These are phyloP conservation scores for Laetiporus sulphureus DNA, from an alignment of 1,284 basidiomycete species.

Conservation along the genomic window DNA sequence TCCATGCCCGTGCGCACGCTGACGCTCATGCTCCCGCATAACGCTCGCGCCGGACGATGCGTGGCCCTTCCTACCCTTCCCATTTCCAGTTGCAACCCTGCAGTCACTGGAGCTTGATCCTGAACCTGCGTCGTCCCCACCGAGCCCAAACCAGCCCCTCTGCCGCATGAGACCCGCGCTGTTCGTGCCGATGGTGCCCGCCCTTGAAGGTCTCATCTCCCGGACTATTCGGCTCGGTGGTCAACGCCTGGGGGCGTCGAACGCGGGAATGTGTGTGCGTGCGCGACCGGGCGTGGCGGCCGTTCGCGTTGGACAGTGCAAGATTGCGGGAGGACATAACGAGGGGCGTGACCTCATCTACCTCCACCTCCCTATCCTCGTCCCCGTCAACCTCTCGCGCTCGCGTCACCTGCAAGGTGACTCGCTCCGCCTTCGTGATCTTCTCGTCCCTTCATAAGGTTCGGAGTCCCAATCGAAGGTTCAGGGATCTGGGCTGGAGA, in stretches of 20 bases:
- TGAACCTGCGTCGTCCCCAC: constrained; percentile 1
- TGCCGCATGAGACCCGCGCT: constrained; percentile 25
- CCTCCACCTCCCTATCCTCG: neutral
- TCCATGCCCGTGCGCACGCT: constrained; percentile 12
- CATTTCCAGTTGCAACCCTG: constrained; percentile 3
- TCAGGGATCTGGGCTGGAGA: no score
- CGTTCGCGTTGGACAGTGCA: neutral
- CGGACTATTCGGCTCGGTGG: constrained; percentile 3
- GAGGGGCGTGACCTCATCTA: constrained; percentile 5
- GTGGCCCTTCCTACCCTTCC: constrained; percentile 9
- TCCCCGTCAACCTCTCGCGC: constrained; percentile 4
- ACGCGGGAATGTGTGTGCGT: constrained; percentile 7
- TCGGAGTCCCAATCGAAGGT: no score
- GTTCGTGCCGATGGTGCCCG: constrained; percentile 39
- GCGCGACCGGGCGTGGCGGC: neutral
- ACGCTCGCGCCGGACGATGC: no score
- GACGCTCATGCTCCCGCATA: neutral
- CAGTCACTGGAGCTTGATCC: neutral
- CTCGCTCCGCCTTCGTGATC: neutral
- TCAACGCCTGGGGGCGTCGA: neutral
- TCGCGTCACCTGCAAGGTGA: constrained; percentile 8
- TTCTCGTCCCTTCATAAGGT: neutral
- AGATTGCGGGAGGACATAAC: neutral
- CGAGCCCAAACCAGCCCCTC: constrained; percentile 6
- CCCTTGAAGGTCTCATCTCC: constrained; percentile 22